Base-by-base conservation (phyloP, 805 yeast species). In the Metschnikowia vanudenii region DNA sequence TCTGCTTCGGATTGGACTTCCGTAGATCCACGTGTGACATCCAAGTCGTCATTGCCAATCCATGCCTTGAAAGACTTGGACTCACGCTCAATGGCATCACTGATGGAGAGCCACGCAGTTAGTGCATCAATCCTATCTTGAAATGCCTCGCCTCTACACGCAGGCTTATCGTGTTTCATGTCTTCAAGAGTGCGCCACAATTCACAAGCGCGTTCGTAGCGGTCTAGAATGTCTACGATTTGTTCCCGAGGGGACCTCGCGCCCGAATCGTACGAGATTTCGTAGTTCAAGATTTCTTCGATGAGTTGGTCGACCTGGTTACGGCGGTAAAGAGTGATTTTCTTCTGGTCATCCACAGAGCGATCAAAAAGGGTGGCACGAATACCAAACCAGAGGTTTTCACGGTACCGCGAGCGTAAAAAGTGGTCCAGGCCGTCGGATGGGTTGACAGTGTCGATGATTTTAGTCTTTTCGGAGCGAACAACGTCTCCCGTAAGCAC, bases 401-500 rank as follows among this genome's bases (percentile, higher is more conserved):
- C 87, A 52, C 81, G 81, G 60, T 79, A 78, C 5, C 80, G 71
- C 4, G 82, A 72, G 49, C 80, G 75, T 46, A 79, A 56, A 52
- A 78, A 69, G 44, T 75, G 63, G 53, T 81, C 84, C 51, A 69
- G 73, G 26, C 62, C 60, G 34, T 63, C 67, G 34, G 65, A 67
- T 0, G 64, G 56, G 51, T 59, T 65, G 20, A 65, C 62, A 31
- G 77, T 82, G 43, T 76, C 78, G 13, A 79, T 81, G 45, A 87
- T 74, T 64, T 84, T 84, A 3, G 88, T 84, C 66, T 92, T 94
- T 60, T 94, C 99, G 11, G 92, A 84, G 30, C 85, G 79, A 17
- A 94, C 90, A 44, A 94, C 96, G 64, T 94, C 98, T 55, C 99
- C 98, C 2, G 95, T 92, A 30, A 94, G 76, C 3, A 94, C 98